Evolutionary conservation across 306 rosid genomes (phyloP).

Genomic region (Albizia julibrissin): DNA sequence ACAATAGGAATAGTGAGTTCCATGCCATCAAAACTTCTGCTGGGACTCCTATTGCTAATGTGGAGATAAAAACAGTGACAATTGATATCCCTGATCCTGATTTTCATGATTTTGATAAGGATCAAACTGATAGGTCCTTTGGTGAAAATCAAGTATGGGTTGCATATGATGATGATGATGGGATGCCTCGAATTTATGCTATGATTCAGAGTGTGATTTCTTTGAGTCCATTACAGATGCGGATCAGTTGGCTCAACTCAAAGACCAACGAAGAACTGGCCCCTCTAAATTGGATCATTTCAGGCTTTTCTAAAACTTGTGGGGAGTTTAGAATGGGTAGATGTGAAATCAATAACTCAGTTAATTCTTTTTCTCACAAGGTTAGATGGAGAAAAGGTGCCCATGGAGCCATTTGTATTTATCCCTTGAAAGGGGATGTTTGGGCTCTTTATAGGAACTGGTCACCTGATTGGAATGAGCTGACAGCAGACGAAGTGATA

Average conservation of each 20-base stretch:
- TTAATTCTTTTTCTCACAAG: conserved; percentile 64
- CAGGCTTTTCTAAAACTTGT: conserved; percentile 61
- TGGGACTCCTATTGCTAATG: conserved; percentile 23
- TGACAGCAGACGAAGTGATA: conserved; percentile 51
- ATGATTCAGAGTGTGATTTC: conserved; percentile 54
- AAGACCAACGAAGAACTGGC: conserved; percentile 50
- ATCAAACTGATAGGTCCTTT: conserved; percentile 54
- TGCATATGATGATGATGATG: conserved; percentile 61
- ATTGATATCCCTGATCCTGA: conserved; percentile 62
- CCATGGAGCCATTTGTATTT: conserved; percentile 48
- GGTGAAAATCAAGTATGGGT: conserved; percentile 69
- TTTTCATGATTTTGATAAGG: conserved; percentile 68
- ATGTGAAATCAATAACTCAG: conserved; percentile 44
- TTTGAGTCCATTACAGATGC: conserved; percentile 52
- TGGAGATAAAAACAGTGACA: conserved; percentile 39
- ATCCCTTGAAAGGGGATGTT: conserved; percentile 69
- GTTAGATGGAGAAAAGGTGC: conserved; percentile 60
- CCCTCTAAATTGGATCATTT: conserved; percentile 50
- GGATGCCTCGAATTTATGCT: conserved; percentile 78
- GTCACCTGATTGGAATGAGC: conserved; percentile 74
- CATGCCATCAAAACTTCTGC: conserved; percentile 14
- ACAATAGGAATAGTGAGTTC: conserved; percentile 12
- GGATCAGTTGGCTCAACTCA: conserved; percentile 60
- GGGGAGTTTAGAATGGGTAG: conserved; percentile 59
- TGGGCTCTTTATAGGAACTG: conserved; percentile 77